Evolutionary conservation across 1,284 basidiomycete species (phyloP).

Genomic region (Chondrostereum purpureum): DNA sequence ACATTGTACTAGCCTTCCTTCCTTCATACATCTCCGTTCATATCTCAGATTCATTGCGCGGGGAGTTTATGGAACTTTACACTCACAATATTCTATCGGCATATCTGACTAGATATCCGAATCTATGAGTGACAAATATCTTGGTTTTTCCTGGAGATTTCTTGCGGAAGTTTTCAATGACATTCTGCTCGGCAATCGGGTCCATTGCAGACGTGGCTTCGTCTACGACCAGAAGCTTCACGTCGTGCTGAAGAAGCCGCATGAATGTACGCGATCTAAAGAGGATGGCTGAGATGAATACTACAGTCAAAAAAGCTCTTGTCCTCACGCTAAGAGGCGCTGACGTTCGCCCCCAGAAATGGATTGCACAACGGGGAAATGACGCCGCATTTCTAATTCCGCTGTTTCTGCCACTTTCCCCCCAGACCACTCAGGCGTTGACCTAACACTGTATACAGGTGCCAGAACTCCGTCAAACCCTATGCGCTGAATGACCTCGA

Average conservation of each 20-base stretch:
- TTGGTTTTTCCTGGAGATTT: slow-evolving; percentile 26
- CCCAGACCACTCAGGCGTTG: slow-evolving; percentile 11
- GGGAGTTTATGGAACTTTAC: not conserved
- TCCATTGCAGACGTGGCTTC: slow-evolving; percentile 34
- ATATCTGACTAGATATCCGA: slow-evolving; percentile 26
- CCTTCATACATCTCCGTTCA: slow-evolving; percentile 27
- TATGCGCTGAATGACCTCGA: slow-evolving; percentile 26
- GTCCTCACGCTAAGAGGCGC: slow-evolving; percentile 38
- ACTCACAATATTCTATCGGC: slow-evolving; percentile 37
- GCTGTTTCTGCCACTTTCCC: slow-evolving; percentile 16
- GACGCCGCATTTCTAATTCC: slow-evolving; percentile 4
- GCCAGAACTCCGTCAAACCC: slow-evolving; percentile 28
- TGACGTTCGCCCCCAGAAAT: slow-evolving; percentile 39
- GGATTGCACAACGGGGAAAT: slow-evolving; percentile 7
- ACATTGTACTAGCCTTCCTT: slow-evolving; percentile 25
- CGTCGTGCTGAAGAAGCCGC: slow-evolving; percentile 22
- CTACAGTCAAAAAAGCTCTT: slow-evolving; percentile 20
- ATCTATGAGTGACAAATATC: slow-evolving; percentile 33
- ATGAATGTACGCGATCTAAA: slow-evolving; percentile 35
- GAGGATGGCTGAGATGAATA: not conserved
- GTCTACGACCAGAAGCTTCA: slow-evolving; percentile 32
- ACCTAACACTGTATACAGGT: slow-evolving; percentile 23
- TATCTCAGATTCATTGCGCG: not conserved
- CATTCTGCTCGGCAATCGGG: slow-evolving; percentile 26
- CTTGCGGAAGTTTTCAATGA: slow-evolving; percentile 25